Conservation (phyloP, 805 yeast species). For the Debaryomyces hansenii region DNA sequence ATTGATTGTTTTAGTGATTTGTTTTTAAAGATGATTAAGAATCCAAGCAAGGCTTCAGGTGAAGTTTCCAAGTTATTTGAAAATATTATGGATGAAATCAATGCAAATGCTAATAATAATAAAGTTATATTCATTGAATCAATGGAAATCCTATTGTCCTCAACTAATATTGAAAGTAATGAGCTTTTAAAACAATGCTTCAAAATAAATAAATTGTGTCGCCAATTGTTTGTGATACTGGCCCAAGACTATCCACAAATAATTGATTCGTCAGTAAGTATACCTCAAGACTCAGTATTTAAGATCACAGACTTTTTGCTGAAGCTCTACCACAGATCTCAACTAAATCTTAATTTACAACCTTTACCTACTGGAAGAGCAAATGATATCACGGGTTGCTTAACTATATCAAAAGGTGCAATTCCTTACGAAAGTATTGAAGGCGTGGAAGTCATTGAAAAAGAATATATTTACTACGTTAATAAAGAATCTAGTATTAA, state of each 20-base stretch:
- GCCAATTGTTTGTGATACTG: constrained; percentile 35
- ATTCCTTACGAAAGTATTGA: constrained; percentile 22
- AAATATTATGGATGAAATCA: constrained; percentile 11
- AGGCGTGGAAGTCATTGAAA: constrained; percentile 44
- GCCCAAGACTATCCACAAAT: constrained; percentile 39
- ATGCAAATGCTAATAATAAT: constrained; percentile 5
- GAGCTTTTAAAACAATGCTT: constrained; percentile 34
- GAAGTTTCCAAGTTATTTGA: constrained; percentile 18
- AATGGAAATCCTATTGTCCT: constrained; percentile 46
- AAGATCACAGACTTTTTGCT: constrained; percentile 48
- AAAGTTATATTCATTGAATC: constrained; percentile 44
- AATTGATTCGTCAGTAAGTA: constrained; percentile 24
- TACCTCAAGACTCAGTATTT: constrained; percentile 32
- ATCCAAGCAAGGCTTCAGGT: constrained; percentile 16
- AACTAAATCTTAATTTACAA: constrained; percentile 53
- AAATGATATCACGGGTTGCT: constrained; percentile 73
- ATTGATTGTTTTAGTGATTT: constrained; percentile 50
- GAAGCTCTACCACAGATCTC: constrained; percentile 50
- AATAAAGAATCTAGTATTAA: constrained; percentile 53
- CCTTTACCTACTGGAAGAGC: constrained; percentile 83
- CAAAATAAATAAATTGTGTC: constrained; percentile 30
- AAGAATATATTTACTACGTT: constrained; percentile 61
- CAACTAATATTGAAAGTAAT: constrained; percentile 38
- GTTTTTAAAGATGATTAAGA: constrained; percentile 31
- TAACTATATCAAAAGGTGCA: constrained; percentile 61